Percentiles rank a stretch among this genome's conserved stretches.
phyloP scores from a whole-genome alignment of 1,284 basidiomycete species.

The Ceratobasidium sp. region DNA sequence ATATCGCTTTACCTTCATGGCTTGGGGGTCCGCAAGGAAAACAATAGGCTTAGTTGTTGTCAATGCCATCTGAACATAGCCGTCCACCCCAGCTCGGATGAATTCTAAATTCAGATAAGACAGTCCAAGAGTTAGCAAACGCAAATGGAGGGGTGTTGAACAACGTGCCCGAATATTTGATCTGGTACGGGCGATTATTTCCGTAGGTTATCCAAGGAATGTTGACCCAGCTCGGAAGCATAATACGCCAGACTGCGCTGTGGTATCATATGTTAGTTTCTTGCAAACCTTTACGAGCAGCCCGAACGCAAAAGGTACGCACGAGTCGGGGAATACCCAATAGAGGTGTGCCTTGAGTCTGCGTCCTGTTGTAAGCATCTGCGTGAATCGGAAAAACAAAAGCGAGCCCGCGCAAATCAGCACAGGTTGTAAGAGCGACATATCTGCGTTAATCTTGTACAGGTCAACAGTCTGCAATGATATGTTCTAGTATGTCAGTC shows the following conservation, averaged over 20 bases:
- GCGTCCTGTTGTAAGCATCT: neutral
- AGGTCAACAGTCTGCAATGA: no score
- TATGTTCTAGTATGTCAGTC: no score
- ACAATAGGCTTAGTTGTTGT: neutral
- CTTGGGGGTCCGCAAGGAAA: slow-evolving; percentile 16
- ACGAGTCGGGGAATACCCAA: slow-evolving; percentile 10
- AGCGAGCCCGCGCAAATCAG: slow-evolving; percentile 49
- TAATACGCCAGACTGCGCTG: neutral
- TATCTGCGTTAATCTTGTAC: neutral
- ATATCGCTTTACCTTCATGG: slow-evolving; percentile 23
- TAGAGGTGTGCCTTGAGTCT: neutral
- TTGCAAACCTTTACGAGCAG: no score
- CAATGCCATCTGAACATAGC: slow-evolving; percentile 16
- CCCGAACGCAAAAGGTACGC: neutral
- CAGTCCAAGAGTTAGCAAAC: slow-evolving; percentile 13
- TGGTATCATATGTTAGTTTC: neutral
- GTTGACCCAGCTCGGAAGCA: neutral
- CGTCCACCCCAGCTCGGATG: slow-evolving; percentile 18
- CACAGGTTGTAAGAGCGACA: slow-evolving; percentile 51
- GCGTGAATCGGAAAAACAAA: neutral
- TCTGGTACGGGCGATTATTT: slow-evolving; percentile 4
- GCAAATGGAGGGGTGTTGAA: no score
- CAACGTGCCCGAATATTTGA: slow-evolving; percentile 5
- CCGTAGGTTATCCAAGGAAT: slow-evolving; percentile 20
- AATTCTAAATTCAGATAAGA: neutral